Conservation (phyloP, 2,329 filamentous ascomycete species). For the Phyllosticta citribraziliensis region DNA sequence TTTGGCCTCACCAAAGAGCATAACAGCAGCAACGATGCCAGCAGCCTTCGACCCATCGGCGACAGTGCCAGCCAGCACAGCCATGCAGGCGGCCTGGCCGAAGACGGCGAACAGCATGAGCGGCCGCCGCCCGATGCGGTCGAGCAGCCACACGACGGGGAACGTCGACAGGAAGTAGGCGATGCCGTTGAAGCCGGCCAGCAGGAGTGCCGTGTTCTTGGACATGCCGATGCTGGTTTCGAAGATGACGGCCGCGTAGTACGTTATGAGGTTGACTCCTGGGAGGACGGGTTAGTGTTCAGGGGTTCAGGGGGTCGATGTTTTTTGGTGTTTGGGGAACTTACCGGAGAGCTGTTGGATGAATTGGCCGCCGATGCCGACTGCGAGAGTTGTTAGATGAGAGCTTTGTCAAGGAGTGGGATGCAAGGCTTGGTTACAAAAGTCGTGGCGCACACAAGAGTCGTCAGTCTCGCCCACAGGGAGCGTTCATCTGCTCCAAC, state of each 20-base stretch:
- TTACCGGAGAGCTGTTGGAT: constrained; percentile 34
- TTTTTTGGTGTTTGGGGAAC: constrained; percentile 20
- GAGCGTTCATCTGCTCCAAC: no score
- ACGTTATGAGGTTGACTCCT: constrained; percentile 31
- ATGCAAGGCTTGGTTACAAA: no score
- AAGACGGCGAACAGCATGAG: constrained; percentile 23
- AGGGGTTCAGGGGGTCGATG: no score
- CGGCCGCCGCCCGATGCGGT: constrained; percentile 22
- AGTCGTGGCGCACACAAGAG: no score
- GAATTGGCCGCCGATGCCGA: constrained; percentile 35
- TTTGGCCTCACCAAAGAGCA: constrained; percentile 26
- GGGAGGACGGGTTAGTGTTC: constrained; percentile 33
- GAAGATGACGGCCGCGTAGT: constrained; percentile 41
- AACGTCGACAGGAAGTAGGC: constrained; percentile 29
- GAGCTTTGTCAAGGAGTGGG: constrained; percentile 12
- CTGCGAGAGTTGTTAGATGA: no score
- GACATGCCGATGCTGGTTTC: constrained; percentile 35
- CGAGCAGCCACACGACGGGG: constrained; percentile 28
- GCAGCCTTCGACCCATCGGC: constrained; percentile 25
- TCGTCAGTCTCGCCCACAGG: no score
- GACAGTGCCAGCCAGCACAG: constrained; percentile 27
- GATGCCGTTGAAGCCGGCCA: constrained; percentile 34
- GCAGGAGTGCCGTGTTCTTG: constrained; percentile 25
- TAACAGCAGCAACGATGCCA: constrained; percentile 35
- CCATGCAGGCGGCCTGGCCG: constrained; percentile 32